Base-by-base conservation (phyloP, 306 rosid genomes). In the Pyrus bretschneideri region DNA sequence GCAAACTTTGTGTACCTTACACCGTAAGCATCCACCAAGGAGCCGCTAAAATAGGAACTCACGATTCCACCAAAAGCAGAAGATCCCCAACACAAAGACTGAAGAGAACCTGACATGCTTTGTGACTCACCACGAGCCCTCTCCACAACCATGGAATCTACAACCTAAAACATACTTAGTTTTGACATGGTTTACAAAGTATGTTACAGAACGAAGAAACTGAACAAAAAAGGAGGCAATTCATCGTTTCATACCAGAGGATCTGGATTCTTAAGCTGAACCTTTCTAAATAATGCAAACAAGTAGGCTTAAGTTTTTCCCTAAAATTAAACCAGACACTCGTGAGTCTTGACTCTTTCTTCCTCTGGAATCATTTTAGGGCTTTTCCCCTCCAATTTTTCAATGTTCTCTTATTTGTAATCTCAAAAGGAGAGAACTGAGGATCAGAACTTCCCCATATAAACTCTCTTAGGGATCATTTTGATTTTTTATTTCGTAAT, bases 71-170 rank as follows among this genome's bases (percentile, higher is more conserved):
- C 99, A 83, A 90, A 87, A 75, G 99, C 94, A 4, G 97, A 90
- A 75, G 99, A 95, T 73, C 99, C 99, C 99, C 99, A 96, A 78
- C 99, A 96, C 79, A 92, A 89, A 45, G 99, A 96, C 74, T 96
- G 99, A 75, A 96, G 97, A 79, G 99, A 96, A 59, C 99, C 99
- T 11, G 98, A 91, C 79, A 87, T 88, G 83, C 97, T 92, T 85
- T 96, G 99, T 72, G 99, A 96, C 84, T 96, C 99, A 65, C 99
- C 99, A 77, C 99, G 99, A 71, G 99, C 96, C 84, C 99, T 91
- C 90, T 96, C 99, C 62, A 96, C 99, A 38, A 96, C 99, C 99
- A 96, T 93, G 80, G 99, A 96, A 88, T 96, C 99, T 81, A 96
- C 99, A 78, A 96, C 99, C 99, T 95, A 81, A 79, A 89, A 74